Evolutionary conservation across 2,329 filamentous ascomycete genomes (phyloP), one percentile per base, ranked within the genome.

Genomic region (Fusarium nematophilum): DNA sequence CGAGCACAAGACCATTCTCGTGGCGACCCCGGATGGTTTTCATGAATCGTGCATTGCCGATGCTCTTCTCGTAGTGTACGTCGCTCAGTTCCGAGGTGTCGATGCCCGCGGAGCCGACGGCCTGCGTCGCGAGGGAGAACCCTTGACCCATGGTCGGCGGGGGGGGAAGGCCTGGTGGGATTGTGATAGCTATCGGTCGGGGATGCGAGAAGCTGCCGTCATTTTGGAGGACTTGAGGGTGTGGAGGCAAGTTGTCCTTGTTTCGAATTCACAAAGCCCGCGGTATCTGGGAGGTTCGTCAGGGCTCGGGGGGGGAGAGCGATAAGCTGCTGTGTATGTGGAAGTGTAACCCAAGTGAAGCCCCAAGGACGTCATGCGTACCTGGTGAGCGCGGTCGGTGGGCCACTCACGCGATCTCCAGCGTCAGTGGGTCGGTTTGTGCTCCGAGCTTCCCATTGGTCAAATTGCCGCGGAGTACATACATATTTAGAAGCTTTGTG

Each of bases 11-110:
- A 50, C 95, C 94, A 80, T 97, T 91, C 69, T 90, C 90, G 73
- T 96, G 92, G 43, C 93, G 86, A 18, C 94, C 95, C 64, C 94
- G 88, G 63, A 98, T 93, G 62, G 92, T 95, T 77, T 98, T 97
- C 89, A 99, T 95, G 70, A 99, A 97, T 30, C 95, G 88, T 18
- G 92, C 93, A 65, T 90, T 92, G 40, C 94, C 94, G 70, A 99
- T 86, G 29, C 92, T 92, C 76, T 90, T 93, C 77, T 99, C 95
- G 78, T 97, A 97, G 30, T 90, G 87, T 55, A 98, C 81, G 72
- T 98, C 95, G 36, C 91, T 86, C 34, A 99, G 86, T 80, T 99
- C 94, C 31, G 93, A 90, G 23, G 96, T 87, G 75, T 99, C 94
- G 75, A 99, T 97, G 68, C 93, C 92, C 53, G 93, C 93, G 49